Conservation (phyloP, 106 monocot genomes). For the Allium cepa region DNA sequence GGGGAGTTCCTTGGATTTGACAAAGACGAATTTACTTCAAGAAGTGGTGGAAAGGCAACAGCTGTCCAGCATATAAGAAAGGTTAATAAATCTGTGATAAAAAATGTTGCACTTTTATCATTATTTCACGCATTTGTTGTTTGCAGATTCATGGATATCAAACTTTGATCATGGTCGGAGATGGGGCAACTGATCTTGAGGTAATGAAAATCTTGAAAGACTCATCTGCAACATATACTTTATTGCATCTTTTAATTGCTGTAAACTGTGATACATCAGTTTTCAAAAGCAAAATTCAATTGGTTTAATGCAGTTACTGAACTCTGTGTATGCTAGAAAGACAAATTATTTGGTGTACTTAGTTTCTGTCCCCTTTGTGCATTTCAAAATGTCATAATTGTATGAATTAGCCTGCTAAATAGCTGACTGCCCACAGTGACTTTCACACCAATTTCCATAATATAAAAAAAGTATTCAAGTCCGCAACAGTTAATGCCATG, state of each 20-base stretch:
- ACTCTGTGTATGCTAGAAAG: too few species aligned
- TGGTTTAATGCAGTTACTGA: too few species aligned
- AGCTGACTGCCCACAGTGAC: too few species aligned
- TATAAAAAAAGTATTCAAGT: too few species aligned
- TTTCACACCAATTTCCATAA: too few species aligned
- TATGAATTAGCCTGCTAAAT: too few species aligned
- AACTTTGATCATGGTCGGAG: conserved; percentile 83
- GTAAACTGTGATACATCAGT: neutral
- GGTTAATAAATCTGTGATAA: conserved; percentile 11
- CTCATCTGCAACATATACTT: neutral
- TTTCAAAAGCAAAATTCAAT: neutral
- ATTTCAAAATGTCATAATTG: too few species aligned
- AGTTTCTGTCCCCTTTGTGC: too few species aligned
- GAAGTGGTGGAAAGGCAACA: conserved; percentile 86
- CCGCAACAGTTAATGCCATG: too few species aligned
- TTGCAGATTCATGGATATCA: conserved; percentile 66
- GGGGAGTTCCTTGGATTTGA: conserved; percentile 96
- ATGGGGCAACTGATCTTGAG: conserved; percentile 99
- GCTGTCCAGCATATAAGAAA: conserved; percentile 84
- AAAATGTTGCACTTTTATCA: neutral
- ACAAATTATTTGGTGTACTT: too few species aligned
- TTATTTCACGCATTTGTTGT: conserved; percentile 9
- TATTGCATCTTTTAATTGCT: neutral
- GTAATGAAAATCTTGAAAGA: conserved; percentile 16
- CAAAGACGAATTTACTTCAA: conserved; percentile 65